phyloP scores from a whole-genome alignment of 2,329 filamentous ascomycete species.

The Diaporthe vaccinii region DNA sequence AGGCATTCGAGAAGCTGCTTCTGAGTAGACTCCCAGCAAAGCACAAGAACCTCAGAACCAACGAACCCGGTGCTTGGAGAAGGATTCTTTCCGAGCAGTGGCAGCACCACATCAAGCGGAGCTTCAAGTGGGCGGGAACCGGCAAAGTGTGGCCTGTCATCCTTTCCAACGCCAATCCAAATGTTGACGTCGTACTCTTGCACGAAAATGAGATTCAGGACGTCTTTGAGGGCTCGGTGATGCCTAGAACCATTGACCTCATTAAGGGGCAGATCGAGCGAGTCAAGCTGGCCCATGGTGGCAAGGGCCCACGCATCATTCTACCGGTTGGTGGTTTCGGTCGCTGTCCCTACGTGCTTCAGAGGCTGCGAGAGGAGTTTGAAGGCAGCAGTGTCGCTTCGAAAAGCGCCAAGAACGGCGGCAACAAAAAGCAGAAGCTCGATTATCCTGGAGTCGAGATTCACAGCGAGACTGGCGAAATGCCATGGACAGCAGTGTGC shows the following conservation, averaged over 20 bases:
- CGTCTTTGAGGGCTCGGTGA: background rate
- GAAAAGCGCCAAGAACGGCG: background rate
- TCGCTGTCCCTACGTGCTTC: background rate
- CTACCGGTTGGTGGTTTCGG: background rate
- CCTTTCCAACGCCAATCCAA: background rate
- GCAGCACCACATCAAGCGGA: background rate
- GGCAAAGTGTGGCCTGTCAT: background rate
- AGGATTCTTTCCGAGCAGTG: background rate
- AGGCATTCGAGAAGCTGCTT: background rate
- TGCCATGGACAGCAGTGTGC: background rate
- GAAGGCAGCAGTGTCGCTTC: accelerated
- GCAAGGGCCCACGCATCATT: background rate
- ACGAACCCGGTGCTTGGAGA: background rate
- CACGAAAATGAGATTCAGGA: background rate
- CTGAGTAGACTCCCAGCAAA: background rate
- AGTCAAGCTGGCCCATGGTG: background rate
- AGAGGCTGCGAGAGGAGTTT: background rate
- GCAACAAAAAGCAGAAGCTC: background rate
- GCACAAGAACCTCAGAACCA: background rate
- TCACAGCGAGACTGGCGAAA: background rate
- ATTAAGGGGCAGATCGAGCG: background rate
- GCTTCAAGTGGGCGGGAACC: background rate
- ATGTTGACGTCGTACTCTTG: background rate
- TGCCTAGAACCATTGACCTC: background rate
- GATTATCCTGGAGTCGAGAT: background rate